Conservation (phyloP, 768 basidiomycete genomes). For the Tylopilus sp. region DNA sequence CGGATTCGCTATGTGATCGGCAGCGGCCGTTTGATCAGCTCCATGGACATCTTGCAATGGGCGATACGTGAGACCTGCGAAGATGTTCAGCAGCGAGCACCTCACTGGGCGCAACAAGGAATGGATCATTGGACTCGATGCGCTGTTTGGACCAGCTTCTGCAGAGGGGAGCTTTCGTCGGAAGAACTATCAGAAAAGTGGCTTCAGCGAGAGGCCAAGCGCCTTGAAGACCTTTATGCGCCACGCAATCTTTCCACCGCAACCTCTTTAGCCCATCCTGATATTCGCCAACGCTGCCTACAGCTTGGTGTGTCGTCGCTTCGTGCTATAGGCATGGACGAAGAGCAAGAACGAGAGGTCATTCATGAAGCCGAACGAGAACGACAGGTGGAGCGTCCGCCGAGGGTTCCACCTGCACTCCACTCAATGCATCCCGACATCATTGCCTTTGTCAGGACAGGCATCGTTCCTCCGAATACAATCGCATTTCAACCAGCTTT, state of each 20-base stretch:
- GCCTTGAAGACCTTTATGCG: conserved; percentile 27
- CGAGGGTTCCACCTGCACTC: conserved; percentile 17
- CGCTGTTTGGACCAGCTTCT: conserved; percentile 20
- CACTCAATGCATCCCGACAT: conserved; percentile 28
- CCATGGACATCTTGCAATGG: conserved; percentile 43
- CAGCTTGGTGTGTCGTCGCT: conserved; percentile 6
- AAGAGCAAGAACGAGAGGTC: conserved; percentile 46
- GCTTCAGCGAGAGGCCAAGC: conserved; percentile 40
- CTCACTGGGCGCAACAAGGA: conserved; percentile 47
- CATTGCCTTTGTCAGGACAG: conserved; percentile 26
- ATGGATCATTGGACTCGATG: conserved; percentile 32
- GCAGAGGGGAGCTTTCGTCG: conserved; percentile 1
- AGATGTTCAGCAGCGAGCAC: conserved; percentile 36
- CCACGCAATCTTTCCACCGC: background rate
- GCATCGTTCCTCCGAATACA: conserved; percentile 20
- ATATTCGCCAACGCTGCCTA: conserved; percentile 1
- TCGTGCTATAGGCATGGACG: conserved; percentile 2
- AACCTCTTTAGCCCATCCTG: background rate
- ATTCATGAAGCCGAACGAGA: conserved; percentile 44
- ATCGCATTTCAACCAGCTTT: conserved; percentile 20
- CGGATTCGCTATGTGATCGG: conserved; percentile 31
- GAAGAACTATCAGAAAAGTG: conserved; percentile 24
- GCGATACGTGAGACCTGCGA: conserved; percentile 42
- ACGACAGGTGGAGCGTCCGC: conserved; percentile 36
- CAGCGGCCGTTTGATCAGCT: conserved; percentile 9